These are phyloP conservation scores for Acer yangbiense DNA, from an alignment of 345 rosid species.

Conservation along the genomic window DNA sequence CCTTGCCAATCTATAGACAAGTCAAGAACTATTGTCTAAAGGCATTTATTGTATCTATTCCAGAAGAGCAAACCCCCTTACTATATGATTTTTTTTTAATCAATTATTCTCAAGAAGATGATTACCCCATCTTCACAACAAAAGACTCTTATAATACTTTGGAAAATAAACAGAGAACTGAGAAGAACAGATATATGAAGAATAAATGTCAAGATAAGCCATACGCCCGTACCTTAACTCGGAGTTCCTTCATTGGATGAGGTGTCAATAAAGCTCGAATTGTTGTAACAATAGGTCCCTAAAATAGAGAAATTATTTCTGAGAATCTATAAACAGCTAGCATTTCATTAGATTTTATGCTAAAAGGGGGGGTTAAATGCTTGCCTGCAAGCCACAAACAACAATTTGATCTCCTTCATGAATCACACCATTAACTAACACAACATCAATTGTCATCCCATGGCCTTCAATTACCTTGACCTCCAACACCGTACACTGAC, in stretches of 20 bases:
- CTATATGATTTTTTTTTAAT: too few species aligned
- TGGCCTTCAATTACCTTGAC: constrained; percentile 95
- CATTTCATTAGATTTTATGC: constrained; percentile 9
- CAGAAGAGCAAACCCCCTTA: not conserved
- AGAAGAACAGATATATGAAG: not conserved
- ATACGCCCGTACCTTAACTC: constrained; percentile 66
- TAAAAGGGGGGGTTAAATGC: not conserved
- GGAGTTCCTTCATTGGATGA: constrained; percentile 96
- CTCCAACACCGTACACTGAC: constrained; percentile 95
- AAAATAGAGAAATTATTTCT: constrained; percentile 20
- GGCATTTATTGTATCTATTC: not conserved
- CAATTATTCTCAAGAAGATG: too few species aligned
- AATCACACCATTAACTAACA: constrained; percentile 83
- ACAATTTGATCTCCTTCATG: constrained; percentile 95
- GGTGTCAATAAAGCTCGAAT: constrained; percentile 92
- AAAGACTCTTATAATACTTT: not conserved
- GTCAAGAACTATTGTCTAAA: not conserved
- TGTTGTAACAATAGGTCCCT: constrained; percentile 87
- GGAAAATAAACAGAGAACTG: not conserved
- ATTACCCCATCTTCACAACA: not conserved
- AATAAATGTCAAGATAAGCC: not conserved
- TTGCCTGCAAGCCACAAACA: constrained; percentile 93
- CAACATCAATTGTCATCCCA: constrained; percentile 95
- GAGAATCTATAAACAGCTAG: constrained; percentile 8
- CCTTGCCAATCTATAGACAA: not conserved